A percentile compares a stretch with the other conserved stretches of the same genome.
Evolutionary conservation across 2,329 filamentous ascomycete genomes (phyloP).

Genomic region (Neospermospora avenae): DNA sequence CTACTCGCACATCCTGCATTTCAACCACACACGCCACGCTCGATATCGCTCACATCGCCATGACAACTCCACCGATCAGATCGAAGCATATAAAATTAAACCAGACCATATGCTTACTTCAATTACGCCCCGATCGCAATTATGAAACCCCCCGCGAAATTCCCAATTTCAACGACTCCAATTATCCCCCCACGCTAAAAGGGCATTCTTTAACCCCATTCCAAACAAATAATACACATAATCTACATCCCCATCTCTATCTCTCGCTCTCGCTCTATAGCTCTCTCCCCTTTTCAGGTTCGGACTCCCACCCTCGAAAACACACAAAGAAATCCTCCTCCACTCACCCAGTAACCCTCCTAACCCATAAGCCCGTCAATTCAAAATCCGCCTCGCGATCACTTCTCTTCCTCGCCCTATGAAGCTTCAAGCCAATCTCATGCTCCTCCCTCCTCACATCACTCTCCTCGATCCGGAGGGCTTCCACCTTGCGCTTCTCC

Average conservation of each 20-base stretch:
- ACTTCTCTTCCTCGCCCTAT: constrained; percentile 70
- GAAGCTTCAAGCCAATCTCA: constrained; percentile 71
- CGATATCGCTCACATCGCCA: too few relatives aligned
- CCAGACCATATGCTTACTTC: too few relatives aligned
- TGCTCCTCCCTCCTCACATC: constrained; percentile 75
- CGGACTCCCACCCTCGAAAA: background rate
- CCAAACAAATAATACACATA: background rate
- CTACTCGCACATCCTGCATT: too few relatives aligned
- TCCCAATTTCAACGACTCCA: background rate
- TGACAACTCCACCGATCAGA: too few relatives aligned
- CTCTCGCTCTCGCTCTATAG: background rate
- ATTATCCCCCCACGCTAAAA: constrained; percentile 11
- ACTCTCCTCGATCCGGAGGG: constrained; percentile 62
- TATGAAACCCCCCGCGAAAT: too few relatives aligned
- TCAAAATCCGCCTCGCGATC: constrained; percentile 65
- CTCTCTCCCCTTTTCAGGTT: background rate
- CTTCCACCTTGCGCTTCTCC: constrained; percentile 62
- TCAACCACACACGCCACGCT: too few relatives aligned
- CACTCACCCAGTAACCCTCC: constrained; percentile 64
- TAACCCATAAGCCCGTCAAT: constrained; percentile 72
- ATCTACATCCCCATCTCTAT: background rate
- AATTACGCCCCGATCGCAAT: too few relatives aligned
- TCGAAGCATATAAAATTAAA: background rate
- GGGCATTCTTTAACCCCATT: constrained; percentile 1
- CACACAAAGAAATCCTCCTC: background rate